Conservation (phyloP, 2,329 filamentous ascomycete genomes). For the Dothideomycetes sp. region DNA sequence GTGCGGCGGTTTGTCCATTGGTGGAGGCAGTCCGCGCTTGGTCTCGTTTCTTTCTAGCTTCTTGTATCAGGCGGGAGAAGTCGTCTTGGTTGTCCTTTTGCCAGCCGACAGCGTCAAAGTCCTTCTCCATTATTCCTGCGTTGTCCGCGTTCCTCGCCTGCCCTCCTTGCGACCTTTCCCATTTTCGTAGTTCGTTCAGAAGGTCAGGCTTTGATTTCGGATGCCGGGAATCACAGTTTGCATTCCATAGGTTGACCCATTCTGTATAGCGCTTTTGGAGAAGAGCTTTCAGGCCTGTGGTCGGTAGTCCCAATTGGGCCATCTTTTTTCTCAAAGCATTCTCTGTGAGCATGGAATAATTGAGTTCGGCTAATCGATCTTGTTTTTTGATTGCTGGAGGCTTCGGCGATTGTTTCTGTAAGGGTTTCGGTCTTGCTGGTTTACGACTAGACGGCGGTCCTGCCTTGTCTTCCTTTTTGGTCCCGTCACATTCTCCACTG, state of each 20-base stretch:
- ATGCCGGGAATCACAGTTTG: constrained; percentile 76
- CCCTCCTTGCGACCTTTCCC: constrained; percentile 75
- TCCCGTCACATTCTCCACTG: constrained; percentile 34
- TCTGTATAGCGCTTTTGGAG: constrained; percentile 77
- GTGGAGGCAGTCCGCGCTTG: not conserved
- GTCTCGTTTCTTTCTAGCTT: constrained; percentile 49
- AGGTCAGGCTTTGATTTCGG: constrained; percentile 63
- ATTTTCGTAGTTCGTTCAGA: constrained; percentile 66
- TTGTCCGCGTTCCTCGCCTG: constrained; percentile 34
- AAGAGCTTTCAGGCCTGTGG: constrained; percentile 53
- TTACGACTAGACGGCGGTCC: constrained; percentile 3
- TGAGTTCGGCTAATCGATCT: constrained; percentile 66
- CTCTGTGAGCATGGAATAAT: constrained; percentile 82
- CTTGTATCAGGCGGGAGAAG: constrained; percentile 70
- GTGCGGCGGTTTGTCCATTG: constrained; percentile 23
- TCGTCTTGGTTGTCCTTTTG: constrained; percentile 59
- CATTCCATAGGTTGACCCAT: constrained; percentile 93
- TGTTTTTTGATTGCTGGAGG: constrained; percentile 18
- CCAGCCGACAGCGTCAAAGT: constrained; percentile 76
- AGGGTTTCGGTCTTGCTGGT: constrained; percentile 6
- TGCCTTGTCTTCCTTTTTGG: constrained; percentile 24
- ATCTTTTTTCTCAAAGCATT: constrained; percentile 68
- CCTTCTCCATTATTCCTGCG: constrained; percentile 62
- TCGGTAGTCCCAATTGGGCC: constrained; percentile 65
- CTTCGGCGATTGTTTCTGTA: not conserved